Evolutionary conservation across 2,329 filamentous ascomycete species (phyloP).

Genomic region (Anthostomella pinea): DNA sequence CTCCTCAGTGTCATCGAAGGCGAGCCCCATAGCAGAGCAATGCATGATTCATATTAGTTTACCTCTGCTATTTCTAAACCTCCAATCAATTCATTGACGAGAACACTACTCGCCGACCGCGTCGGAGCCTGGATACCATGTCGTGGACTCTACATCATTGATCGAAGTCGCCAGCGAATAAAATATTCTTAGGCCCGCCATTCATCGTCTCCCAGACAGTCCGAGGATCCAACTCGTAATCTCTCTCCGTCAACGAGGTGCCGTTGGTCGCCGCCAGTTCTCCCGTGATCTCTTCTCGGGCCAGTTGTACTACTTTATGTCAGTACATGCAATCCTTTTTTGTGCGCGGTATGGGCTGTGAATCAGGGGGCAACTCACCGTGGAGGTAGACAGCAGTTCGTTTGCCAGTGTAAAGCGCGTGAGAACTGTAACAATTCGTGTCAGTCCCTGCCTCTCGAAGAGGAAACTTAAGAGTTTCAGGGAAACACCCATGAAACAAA

Average conservation of each 20-base stretch:
- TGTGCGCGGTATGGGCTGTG: not conserved
- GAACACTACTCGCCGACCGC: no score
- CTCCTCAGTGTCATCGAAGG: no score
- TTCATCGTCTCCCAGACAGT: slow-evolving; percentile 47
- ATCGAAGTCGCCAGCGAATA: slow-evolving; percentile 45
- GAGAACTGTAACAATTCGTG: no score
- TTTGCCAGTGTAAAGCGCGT: slow-evolving; percentile 60
- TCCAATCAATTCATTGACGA: no score
- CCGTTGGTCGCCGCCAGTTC: slow-evolving; percentile 32
- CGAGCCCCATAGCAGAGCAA: no score
- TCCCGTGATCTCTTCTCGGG: slow-evolving; percentile 36
- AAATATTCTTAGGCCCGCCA: slow-evolving; percentile 38
- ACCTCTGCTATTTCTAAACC: no score
- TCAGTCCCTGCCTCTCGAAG: no score
- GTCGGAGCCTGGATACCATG: no score
- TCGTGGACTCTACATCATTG: slow-evolving; percentile 15
- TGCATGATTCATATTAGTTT: no score
- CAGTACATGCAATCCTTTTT: not conserved
- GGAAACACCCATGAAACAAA: no score
- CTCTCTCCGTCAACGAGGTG: slow-evolving; percentile 29
- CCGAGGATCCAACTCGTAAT: slow-evolving; percentile 36
- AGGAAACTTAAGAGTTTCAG: no score
- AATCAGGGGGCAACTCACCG: slow-evolving; percentile 38
- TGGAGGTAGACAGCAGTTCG: slow-evolving; percentile 55
- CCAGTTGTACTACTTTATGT: slow-evolving; percentile 37